Evolutionary conservation across 495 filamentous ascomycete species (phyloP).

Genomic region (Talaromyces adpressus): DNA sequence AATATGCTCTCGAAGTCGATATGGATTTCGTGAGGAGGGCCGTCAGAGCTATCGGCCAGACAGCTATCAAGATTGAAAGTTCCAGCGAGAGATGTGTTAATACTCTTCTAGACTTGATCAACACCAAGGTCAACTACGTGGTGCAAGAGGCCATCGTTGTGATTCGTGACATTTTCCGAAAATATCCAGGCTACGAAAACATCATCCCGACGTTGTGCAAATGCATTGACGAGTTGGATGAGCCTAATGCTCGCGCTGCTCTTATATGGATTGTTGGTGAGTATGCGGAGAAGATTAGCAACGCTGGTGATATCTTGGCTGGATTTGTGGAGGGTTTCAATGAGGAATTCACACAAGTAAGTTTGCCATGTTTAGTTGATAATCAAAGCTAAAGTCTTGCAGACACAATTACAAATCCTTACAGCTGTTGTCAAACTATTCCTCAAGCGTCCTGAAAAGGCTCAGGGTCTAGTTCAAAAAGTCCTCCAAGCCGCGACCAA

Average conservation of each 20-base stretch:
- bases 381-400: slow-evolving; percentile 6
- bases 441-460: slow-evolving; percentile 91
- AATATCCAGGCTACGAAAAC: slow-evolving; percentile 95
- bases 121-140: slow-evolving; percentile 97
- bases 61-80: slow-evolving; percentile 95
- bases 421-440: slow-evolving; percentile 97
- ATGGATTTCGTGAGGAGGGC: slow-evolving; percentile 97
- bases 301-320: slow-evolving; percentile 82
- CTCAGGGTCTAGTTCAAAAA: slow-evolving; percentile 85
- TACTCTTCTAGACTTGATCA: slow-evolving; percentile 84
- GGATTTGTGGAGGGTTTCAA: slow-evolving; percentile 88
- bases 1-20: slow-evolving; percentile 96
- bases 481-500: slow-evolving; percentile 87
- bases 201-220: slow-evolving; percentile 96
- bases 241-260: slow-evolving; percentile 83
- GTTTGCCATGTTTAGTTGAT: slow-evolving; percentile 11
- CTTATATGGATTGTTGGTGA: slow-evolving; percentile 99
- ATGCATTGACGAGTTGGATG: slow-evolving; percentile 94
- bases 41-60: slow-evolving; percentile 92
- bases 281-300: slow-evolving; percentile 98
- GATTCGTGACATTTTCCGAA: slow-evolving; percentile 97
- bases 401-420: slow-evolving; percentile 92
- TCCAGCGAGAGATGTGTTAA: slow-evolving; percentile 94
- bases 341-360: slow-evolving; percentile 81
- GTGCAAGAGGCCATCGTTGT: slow-evolving; percentile 97